Evolutionary conservation across 2,329 filamentous ascomycete species (phyloP), one percentile per base, ranked within the genome.

Genomic region (Xylariaceae sp.): DNA sequence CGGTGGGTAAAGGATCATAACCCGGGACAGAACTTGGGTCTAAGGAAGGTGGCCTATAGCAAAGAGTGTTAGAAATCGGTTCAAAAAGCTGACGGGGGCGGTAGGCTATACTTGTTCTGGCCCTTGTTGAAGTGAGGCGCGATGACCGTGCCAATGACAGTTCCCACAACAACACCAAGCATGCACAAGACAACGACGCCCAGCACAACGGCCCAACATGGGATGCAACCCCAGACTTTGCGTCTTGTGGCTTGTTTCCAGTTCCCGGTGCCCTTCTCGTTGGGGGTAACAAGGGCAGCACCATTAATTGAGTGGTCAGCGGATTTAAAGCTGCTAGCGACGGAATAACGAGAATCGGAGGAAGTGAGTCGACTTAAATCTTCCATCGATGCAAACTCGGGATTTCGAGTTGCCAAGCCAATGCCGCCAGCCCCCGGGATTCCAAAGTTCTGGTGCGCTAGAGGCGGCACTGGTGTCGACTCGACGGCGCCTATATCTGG

Each of bases 401-500:
- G 83, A 56, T 86, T 79, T 30, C 80, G 74, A 5, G 82, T 80
- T 3, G 82, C 83, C 26, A 84, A 69, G 2, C 81, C 83, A 32
- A 85, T 73, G 12, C 83, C 82, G 3, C 83, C 83, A 4, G 81
- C 80, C n/a, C 82, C 83, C 2, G 78, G 70, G 37, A 80, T 76
- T 1, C 68, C 58, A 3, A 64, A 53, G 58, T 55, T 60, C 40
- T 60, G 60, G 51, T 61, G 60, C n/a, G 52, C 47, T 35, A 61
- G 47, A 35, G 48, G 37, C 7, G 50, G 27, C 4, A 53, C n/a
- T 27, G 43, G 29, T 9, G 48, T 46, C 30, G 64, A 47, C 30
- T 60, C 62, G 43, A 62, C 55, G 48, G 62, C 64, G 29, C 64
- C 62, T n/a, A 67, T 61, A 26, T 70, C 67, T 19, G 69, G 62